phyloP scores from a whole-genome alignment of 257 asterid genomes.

The Fraxinus americana region DNA sequence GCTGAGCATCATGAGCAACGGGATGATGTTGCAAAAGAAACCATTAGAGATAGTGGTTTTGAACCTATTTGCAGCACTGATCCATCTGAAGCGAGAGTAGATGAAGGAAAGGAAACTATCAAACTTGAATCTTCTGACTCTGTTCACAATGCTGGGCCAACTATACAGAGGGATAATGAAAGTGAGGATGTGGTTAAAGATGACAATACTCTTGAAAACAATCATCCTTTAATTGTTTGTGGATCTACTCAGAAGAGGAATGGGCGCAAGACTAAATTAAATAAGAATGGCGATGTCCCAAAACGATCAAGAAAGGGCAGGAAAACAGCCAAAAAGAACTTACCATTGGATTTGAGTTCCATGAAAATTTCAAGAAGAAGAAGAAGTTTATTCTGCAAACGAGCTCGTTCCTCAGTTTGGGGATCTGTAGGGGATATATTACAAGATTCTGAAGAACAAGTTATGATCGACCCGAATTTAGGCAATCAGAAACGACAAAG shows the following conservation, averaged over 20 bases:
- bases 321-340: slow-evolving; percentile 34
- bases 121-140: slow-evolving; percentile 22
- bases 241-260: slow-evolving; percentile 38
- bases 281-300: slow-evolving; percentile 31
- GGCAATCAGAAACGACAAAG: slow-evolving; percentile 38
- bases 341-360: slow-evolving; percentile 44
- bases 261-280: slow-evolving; percentile 25
- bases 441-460: slow-evolving; percentile 38
- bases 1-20: slow-evolving; percentile 29
- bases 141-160: slow-evolving; percentile 26
- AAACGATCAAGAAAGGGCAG: slow-evolving; percentile 39
- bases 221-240: slow-evolving; percentile 36
- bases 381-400: slow-evolving; percentile 57
- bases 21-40: slow-evolving; percentile 33
- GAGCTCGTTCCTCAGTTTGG: slow-evolving; percentile 64
- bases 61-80: slow-evolving; percentile 33
- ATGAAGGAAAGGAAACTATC: slow-evolving; percentile 25
- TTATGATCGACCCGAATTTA: slow-evolving; percentile 23
- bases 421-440: slow-evolving; percentile 45
- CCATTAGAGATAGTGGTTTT: slow-evolving; percentile 30
- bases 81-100: slow-evolving; percentile 26
- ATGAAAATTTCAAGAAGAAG: slow-evolving; percentile 57
- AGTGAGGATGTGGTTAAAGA: slow-evolving; percentile 28
- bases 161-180: slow-evolving; percentile 27
- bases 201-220: slow-evolving; percentile 33